Evolutionary conservation across 768 basidiomycete genomes (phyloP).

Genomic region (Pleurotus platypus): DNA sequence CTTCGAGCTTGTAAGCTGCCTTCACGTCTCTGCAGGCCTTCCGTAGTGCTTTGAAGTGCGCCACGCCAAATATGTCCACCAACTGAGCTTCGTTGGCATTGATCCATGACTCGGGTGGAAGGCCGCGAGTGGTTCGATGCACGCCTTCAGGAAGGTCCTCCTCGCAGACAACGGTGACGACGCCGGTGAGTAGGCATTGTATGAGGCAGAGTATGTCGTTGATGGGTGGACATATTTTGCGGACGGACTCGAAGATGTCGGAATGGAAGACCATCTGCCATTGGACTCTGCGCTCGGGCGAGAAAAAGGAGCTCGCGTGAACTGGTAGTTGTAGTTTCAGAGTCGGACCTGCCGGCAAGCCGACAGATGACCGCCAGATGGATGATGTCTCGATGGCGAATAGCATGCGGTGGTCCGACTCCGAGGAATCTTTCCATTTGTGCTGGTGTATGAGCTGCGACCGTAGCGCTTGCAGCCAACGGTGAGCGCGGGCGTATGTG

Average conservation of each 20-base stretch:
- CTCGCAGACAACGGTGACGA: slow-evolving; percentile 71
- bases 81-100: slow-evolving; percentile 64
- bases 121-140: slow-evolving; percentile 71
- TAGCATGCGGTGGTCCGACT: slow-evolving; percentile 67
- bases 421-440: slow-evolving; percentile 62
- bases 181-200: slow-evolving; percentile 70
- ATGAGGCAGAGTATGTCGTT: slow-evolving; percentile 66
- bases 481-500: slow-evolving; percentile 78
- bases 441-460: slow-evolving; percentile 61
- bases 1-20: slow-evolving; percentile 72
- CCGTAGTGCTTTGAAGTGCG: slow-evolving; percentile 70
- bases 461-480: slow-evolving; percentile 67
- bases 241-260: slow-evolving; percentile 68
- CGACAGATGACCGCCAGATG: slow-evolving; percentile 73
- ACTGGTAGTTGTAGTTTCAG: slow-evolving; percentile 70
- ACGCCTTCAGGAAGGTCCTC: slow-evolving; percentile 68
- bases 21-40: slow-evolving; percentile 70
- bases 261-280: slow-evolving; percentile 91
- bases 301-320: slow-evolving; percentile 83
- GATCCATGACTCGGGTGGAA: slow-evolving; percentile 79
- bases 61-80: slow-evolving; percentile 67
- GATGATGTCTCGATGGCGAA: slow-evolving; percentile 77
- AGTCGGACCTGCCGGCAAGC: slow-evolving; percentile 74
- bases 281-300: slow-evolving; percentile 77
- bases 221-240: slow-evolving; percentile 65